Percentiles rank a stretch among this genome's conserved stretches.
Evolutionary conservation across 1,284 basidiomycete species (phyloP).

Genomic region (Coniophora puteana): DNA sequence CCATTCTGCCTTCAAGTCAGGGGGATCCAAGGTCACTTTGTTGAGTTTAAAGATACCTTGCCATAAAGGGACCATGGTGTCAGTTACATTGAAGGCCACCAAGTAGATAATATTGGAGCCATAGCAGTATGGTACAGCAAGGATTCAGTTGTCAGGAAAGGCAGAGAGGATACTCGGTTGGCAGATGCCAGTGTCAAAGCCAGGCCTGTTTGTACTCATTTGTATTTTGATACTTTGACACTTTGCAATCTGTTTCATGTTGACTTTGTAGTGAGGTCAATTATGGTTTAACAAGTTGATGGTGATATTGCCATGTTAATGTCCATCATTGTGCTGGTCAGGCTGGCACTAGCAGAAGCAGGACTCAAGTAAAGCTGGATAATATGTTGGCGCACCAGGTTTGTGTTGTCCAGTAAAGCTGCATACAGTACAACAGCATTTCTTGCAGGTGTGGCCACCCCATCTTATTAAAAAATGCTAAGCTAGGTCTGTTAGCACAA

Average conservation of each 20-base stretch:
- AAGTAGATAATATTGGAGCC: not conserved
- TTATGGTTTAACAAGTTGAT: not conserved
- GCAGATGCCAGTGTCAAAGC: not conserved
- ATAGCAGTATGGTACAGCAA: not conserved
- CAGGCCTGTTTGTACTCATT: not conserved
- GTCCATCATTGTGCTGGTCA: slow-evolving; percentile 9
- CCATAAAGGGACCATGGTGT: not conserved
- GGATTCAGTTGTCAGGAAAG: not conserved
- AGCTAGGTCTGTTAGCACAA: not conserved
- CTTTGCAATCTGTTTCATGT: not conserved
- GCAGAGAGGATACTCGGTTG: not conserved
- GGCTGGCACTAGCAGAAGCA: slow-evolving; percentile 6
- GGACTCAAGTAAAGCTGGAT: slow-evolving; percentile 9
- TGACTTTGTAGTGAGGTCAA: not conserved
- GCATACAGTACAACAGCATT: no score
- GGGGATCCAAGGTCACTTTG: no score
- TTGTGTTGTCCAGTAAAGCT: slow-evolving; percentile 17
- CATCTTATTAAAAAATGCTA: not conserved
- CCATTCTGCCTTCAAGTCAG: slow-evolving; percentile 27
- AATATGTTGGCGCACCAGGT: slow-evolving; percentile 16
- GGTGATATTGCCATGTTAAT: slow-evolving; percentile 5
- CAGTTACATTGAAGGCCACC: not conserved
- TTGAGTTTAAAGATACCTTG: not conserved
- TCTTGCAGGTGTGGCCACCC: not conserved
- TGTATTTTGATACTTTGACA: not conserved